These are phyloP conservation scores for Vicia sativa DNA, from an alignment of 306 rosid species.

Conservation along the genomic window DNA sequence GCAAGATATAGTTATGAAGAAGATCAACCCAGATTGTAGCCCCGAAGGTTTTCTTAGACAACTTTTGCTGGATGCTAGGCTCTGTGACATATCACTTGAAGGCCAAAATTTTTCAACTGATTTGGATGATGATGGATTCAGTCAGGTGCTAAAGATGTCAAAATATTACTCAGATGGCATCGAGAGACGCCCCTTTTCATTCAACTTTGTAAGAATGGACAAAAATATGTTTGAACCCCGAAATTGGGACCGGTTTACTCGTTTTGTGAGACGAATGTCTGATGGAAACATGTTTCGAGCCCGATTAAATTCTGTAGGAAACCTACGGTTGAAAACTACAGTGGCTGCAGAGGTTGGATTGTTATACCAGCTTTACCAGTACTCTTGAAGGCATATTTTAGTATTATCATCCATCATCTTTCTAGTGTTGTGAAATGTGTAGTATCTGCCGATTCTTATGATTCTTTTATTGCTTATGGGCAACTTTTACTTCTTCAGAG, in stretches of 20 bases:
- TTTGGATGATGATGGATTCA: slow-evolving; percentile 58
- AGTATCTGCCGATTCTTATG: slow-evolving; percentile 51
- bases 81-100: slow-evolving; percentile 72
- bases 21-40: slow-evolving; percentile 62
- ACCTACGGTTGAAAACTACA: slow-evolving; percentile 47
- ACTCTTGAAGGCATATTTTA: slow-evolving; percentile 49
- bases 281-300: slow-evolving; percentile 68
- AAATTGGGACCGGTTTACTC: slow-evolving; percentile 79
- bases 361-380: slow-evolving; percentile 55
- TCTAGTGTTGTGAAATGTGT: slow-evolving; percentile 50
- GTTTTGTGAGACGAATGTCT: slow-evolving; percentile 83
- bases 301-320: slow-evolving; percentile 59
- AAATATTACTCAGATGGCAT: slow-evolving; percentile 64
- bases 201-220: slow-evolving; percentile 84
- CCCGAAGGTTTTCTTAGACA: slow-evolving; percentile 86
- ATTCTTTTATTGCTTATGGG: slow-evolving; percentile 43
- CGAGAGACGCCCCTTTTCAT: slow-evolving; percentile 80
- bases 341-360: slow-evolving; percentile 55
- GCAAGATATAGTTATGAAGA: slow-evolving; percentile 54
- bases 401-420: slow-evolving; percentile 28
- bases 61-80: slow-evolving; percentile 77
- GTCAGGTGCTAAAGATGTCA: slow-evolving; percentile 78
- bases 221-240: slow-evolving; percentile 67
- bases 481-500: slow-evolving; percentile 43
- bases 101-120: slow-evolving; percentile 65